Base-by-base conservation (phyloP, 2,329 filamentous ascomycete genomes). In the Sporothrix schenckii region DNA sequence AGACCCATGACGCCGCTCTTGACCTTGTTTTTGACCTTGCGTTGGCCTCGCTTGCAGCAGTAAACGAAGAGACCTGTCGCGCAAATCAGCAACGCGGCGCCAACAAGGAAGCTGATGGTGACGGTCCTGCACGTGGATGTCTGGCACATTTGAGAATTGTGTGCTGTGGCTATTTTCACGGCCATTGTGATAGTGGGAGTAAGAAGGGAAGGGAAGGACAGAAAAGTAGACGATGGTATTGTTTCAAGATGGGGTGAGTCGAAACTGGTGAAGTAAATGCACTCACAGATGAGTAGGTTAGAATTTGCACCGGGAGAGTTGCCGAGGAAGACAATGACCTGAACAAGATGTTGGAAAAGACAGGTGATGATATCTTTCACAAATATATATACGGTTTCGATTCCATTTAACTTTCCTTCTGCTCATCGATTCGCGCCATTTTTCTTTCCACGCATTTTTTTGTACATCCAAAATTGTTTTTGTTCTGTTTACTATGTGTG, bases 401-500 rank as follows among this genome's bases (percentile, higher is more conserved):
- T 39, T 58, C 24, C 5, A 19, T 61, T 47, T 14, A 24, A 13
- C 21, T 63, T 47, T 47, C 34, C 10, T 24, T 41, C 19, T 11
- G 52, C 30, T 34, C n/a, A 3, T 39, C 24, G 10, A 13, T 41
- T 21, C 21, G 21, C 21, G 21, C 16, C 21, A n/a, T 44, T 1
- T 24, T 44, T 47, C 6, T 21, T 27, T 24, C n/a, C 56, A 24
- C 44, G 41, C 7, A 47, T 9, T 6, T 27, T 27, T n/a, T 27
- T 47, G 7, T 24, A 6, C 21, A 9, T 34, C 16, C 24, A 24
- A 24, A 27, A 14, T 4, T 10, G 58, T 27, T 39, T 63, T 63
- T 47, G 58, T 63, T 63, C 58, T 63, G 39, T 63, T 63, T 63
- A 47, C 58, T 34, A 41, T 61, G n/a, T 14, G 21, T 44, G 21